These are phyloP conservation scores for Scheffersomyces cryptocercus DNA, from an alignment of 1,139 yeast species.

Conservation along the genomic window DNA sequence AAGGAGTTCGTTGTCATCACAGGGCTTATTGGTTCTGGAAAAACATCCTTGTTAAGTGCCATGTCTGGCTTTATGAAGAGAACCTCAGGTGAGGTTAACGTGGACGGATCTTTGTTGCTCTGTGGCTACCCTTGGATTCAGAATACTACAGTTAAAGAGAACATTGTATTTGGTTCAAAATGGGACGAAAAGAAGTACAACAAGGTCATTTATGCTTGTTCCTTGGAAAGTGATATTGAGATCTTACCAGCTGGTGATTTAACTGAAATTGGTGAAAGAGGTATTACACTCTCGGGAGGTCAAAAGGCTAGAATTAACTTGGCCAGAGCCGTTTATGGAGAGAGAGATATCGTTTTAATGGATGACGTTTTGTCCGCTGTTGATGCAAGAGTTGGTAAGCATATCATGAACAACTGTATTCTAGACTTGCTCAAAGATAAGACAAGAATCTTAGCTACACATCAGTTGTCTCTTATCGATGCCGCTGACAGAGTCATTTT, in stretches of 20 bases:
- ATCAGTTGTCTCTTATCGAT: constrained; percentile 18
- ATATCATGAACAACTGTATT: constrained; percentile 16
- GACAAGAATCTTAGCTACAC: constrained; percentile 21
- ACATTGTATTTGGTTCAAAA: constrained; percentile 67
- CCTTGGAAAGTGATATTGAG: constrained; percentile 45
- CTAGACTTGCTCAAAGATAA: constrained; percentile 15
- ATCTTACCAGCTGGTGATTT: constrained; percentile 17
- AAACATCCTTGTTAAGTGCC: constrained; percentile 62
- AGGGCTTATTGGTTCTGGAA: constrained; percentile 73
- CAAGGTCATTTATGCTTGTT: constrained; percentile 60
- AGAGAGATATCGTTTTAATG: constrained; percentile 13
- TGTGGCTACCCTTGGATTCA: constrained; percentile 79
- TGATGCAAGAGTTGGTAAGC: constrained; percentile 20
- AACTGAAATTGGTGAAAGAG: constrained; percentile 22
- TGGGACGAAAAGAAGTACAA: constrained; percentile 56
- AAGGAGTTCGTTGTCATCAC: constrained; percentile 69
- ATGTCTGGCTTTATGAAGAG: constrained; percentile 62
- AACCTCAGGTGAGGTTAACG: constrained; percentile 45
- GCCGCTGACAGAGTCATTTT: constrained; percentile 18
- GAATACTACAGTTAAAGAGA: constrained; percentile 75
- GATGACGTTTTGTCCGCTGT: constrained; percentile 22
- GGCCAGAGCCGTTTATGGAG: constrained; percentile 21
- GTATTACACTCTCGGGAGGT: constrained; percentile 22
- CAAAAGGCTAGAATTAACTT: constrained; percentile 22
- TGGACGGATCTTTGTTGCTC: constrained; percentile 45